Conservation (phyloP, 2,329 filamentous ascomycete genomes). For the Ceratocystis eucalypticola region DNA sequence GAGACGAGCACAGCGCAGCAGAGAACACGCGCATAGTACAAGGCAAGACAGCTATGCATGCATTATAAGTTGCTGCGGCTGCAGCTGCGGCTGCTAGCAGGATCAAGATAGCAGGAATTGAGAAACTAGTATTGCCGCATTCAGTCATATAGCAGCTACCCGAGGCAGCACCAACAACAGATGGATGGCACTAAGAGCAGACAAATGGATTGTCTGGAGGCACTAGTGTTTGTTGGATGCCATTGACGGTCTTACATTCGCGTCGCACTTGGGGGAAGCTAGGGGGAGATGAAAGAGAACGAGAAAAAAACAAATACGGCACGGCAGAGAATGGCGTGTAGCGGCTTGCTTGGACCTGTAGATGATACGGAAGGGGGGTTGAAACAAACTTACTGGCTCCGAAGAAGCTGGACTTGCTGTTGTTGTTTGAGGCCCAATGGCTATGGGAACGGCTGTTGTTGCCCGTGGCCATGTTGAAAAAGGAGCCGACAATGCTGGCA, state of each 20-base stretch:
- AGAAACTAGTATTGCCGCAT: background rate
- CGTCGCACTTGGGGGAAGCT: background rate
- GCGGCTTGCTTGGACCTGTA: background rate
- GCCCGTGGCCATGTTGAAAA: slow-evolving; percentile 31
- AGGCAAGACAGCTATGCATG: background rate
- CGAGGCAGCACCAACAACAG: background rate
- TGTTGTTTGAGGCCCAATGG: slow-evolving; percentile 35
- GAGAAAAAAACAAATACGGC: background rate
- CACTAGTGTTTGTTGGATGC: background rate
- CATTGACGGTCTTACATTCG: background rate
- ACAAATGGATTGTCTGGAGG: background rate
- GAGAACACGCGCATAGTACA: background rate
- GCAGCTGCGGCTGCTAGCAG: background rate
- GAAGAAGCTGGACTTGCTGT: slow-evolving; percentile 3
- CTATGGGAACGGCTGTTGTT: slow-evolving; percentile 31
- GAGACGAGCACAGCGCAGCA: background rate
- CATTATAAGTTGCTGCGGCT: background rate
- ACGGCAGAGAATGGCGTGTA: background rate
- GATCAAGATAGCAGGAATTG: background rate
- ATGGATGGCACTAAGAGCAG: background rate
- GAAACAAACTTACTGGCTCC: slow-evolving; percentile 11
- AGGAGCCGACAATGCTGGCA: slow-evolving; percentile 24
- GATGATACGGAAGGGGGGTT: background rate
- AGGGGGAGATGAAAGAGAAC: background rate
- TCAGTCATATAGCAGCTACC: background rate